Evolutionary conservation across 2,329 filamentous ascomycete genomes (phyloP).

Genomic region (Septoria linicola): DNA sequence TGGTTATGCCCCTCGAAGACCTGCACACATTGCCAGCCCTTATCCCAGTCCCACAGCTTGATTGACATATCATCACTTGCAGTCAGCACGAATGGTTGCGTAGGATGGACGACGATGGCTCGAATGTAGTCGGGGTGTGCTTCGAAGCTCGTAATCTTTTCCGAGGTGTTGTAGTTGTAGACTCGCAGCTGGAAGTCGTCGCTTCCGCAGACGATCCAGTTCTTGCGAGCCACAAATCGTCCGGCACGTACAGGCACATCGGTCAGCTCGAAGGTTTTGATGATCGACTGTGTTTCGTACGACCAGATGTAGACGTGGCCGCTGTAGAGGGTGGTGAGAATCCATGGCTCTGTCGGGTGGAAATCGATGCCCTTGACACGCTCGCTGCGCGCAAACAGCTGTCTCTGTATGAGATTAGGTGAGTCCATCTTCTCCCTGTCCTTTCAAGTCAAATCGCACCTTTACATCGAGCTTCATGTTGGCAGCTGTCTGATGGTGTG

Average conservation of each 20-base stretch:
- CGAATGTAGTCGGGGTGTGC: conserved; percentile 98
- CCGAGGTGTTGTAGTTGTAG: conserved; percentile 99
- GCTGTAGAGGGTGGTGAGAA: conserved; percentile 92
- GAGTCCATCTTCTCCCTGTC: conserved; percentile 30
- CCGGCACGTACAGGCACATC: conserved; percentile 97
- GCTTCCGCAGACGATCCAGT: conserved; percentile 75
- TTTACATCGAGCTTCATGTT: conserved; percentile 61
- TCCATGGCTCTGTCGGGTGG: conserved; percentile 94
- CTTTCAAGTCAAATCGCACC: conserved; percentile 40
- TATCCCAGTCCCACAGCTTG: conserved; percentile 99
- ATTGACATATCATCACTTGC: conserved; percentile 98
- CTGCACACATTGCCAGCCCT: conserved; percentile 95
- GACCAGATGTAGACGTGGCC: conserved; percentile 99
- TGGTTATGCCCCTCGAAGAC: conserved; percentile 95
- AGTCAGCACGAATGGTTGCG: conserved; percentile 91
- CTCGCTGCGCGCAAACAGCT: conserved; percentile 85
- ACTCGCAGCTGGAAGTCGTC: conserved; percentile 88
- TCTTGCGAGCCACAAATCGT: conserved; percentile 95
- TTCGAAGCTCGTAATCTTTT: conserved; percentile 97
- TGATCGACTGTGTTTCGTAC: conserved; percentile 91
- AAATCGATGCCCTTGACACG: conserved; percentile 98
- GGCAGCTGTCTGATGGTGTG: conserved; percentile 26
- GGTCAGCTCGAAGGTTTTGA: conserved; percentile 98
- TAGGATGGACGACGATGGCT: conserved; percentile 91
- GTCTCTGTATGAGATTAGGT: conserved; percentile 58